A percentile compares a stretch with the other conserved stretches of the same genome.
Evolutionary conservation across 2,329 filamentous ascomycete species (phyloP).

Genomic region (Escovopsis sp.): DNA sequence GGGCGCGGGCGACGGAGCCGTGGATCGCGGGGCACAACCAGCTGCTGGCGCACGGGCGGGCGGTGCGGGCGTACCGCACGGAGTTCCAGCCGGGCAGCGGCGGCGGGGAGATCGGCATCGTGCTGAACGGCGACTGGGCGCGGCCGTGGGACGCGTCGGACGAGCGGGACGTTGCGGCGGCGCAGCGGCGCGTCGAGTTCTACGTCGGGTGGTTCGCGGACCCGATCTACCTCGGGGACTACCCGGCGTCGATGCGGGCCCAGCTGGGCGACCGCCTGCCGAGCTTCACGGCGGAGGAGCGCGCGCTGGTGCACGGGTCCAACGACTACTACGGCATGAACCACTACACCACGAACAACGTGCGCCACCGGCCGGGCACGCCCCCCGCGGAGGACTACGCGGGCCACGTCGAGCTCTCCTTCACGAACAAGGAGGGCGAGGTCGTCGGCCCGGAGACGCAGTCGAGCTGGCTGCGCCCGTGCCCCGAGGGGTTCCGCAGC

Average conservation of each 20-base stretch:
- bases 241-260: conserved; percentile 68
- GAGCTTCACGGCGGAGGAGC: conserved; percentile 56
- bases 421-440: conserved; percentile 55
- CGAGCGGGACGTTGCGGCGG: conserved; percentile 58
- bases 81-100: conserved; percentile 49
- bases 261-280: conserved; percentile 70
- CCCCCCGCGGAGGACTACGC: conserved; percentile 45
- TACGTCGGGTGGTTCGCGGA: conserved; percentile 80
- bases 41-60: conserved; percentile 62
- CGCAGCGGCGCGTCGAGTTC: conserved; percentile 72
- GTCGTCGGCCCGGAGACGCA: conserved; percentile 71
- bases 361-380: conserved; percentile 53
- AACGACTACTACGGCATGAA: conserved; percentile 96
- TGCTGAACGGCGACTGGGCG: conserved; percentile 69
- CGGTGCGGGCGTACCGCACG: conserved; percentile 68
- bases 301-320: conserved; percentile 61
- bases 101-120: conserved; percentile 72
- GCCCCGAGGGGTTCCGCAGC: conserved; percentile 61
- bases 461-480: conserved; percentile 65
- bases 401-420: conserved; percentile 60
- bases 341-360: conserved; percentile 81
- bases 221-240: conserved; percentile 71
- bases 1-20: conserved; percentile 59
- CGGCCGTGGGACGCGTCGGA: conserved; percentile 73
- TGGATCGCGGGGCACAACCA: conserved; percentile 75